Conservation (phyloP, 768 basidiomycete species). For the Hygrophorus russula region DNA sequence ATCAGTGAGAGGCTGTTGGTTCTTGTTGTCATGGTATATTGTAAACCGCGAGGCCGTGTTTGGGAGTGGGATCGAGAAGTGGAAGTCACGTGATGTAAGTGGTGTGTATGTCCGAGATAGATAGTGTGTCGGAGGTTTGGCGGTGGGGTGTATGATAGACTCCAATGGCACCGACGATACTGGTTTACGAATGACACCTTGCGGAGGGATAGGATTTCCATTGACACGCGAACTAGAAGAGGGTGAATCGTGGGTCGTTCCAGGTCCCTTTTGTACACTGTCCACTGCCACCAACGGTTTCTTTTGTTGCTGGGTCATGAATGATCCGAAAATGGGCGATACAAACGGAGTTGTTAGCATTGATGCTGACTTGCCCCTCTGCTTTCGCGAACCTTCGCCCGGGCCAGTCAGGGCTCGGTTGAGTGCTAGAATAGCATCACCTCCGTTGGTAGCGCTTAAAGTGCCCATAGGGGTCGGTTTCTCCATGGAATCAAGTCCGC, state of each 20-base stretch:
- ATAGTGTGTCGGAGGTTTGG: slow-evolving; percentile 80
- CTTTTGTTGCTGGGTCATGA: slow-evolving; percentile 42
- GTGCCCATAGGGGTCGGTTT: slow-evolving; percentile 28
- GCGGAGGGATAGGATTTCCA: slow-evolving; percentile 9
- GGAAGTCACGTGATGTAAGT: slow-evolving; percentile 64
- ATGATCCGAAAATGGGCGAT: slow-evolving; percentile 50
- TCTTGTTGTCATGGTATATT: slow-evolving; percentile 37
- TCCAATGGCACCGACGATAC: slow-evolving; percentile 54
- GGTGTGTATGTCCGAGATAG: slow-evolving; percentile 67
- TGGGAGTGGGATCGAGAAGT: slow-evolving; percentile 52
- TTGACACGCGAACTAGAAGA: slow-evolving; percentile 21
- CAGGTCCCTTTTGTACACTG: slow-evolving; percentile 11
- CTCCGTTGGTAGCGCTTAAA: slow-evolving; percentile 27
- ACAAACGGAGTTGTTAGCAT: slow-evolving; percentile 31
- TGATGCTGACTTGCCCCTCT: slow-evolving; percentile 24
- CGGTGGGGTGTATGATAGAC: slow-evolving; percentile 68
- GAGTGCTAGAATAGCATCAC: slow-evolving; percentile 33
- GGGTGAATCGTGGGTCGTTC: slow-evolving; percentile 11
- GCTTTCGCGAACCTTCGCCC: slow-evolving; percentile 19
- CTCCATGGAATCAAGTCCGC: slow-evolving; percentile 15
- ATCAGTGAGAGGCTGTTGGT: slow-evolving; percentile 60
- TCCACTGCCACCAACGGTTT: slow-evolving; percentile 20
- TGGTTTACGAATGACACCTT: slow-evolving; percentile 16
- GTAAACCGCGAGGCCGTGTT: slow-evolving; percentile 46
- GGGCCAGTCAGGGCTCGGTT: slow-evolving; percentile 34